phyloP scores from a whole-genome alignment of 2,329 filamentous ascomycete genomes.

The Pseudogymnoascus destructans region DNA sequence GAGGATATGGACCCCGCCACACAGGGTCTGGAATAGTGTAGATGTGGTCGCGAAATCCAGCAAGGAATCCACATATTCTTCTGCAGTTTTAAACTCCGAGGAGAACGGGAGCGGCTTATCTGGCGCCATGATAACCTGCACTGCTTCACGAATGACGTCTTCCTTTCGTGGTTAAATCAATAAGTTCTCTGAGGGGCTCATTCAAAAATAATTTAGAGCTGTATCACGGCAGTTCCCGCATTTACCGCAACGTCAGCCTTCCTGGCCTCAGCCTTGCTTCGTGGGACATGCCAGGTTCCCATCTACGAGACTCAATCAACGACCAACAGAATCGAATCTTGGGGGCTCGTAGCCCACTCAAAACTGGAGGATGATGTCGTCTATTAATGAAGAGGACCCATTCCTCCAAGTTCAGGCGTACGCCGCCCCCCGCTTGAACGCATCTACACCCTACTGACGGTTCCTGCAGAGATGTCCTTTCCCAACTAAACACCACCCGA shows the following conservation, averaged over 20 bases:
- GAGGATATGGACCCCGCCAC: slow-evolving; percentile 90
- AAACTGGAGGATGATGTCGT: slow-evolving; percentile 46
- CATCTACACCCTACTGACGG: slow-evolving; percentile 11
- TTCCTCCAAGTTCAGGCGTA: slow-evolving; percentile 63
- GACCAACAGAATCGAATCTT: slow-evolving; percentile 3
- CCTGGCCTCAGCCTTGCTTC: slow-evolving; percentile 3
- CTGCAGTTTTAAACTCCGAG: slow-evolving; percentile 53
- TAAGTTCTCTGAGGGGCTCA: not conserved
- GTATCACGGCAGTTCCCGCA: not conserved
- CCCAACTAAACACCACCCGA: slow-evolving; percentile 66
- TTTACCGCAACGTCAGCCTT: slow-evolving; percentile 2
- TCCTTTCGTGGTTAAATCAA: not conserved
- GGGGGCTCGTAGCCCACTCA: slow-evolving; percentile 4
- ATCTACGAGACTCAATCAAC: slow-evolving; percentile 4
- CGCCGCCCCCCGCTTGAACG: slow-evolving; percentile 19
- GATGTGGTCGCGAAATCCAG: slow-evolving; percentile 63
- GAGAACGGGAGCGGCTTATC: slow-evolving; percentile 52
- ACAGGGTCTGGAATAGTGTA: slow-evolving; percentile 72
- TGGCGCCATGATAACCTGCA: slow-evolving; percentile 24
- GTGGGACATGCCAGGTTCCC: slow-evolving; percentile 1
- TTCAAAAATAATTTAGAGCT: slow-evolving; percentile 6
- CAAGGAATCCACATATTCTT: slow-evolving; percentile 68
- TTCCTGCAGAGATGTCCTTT: slow-evolving; percentile 63
- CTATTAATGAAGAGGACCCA: slow-evolving; percentile 52
- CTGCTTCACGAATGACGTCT: not conserved